Base-by-base conservation (phyloP, 148 eudicot genomes). In the Cornus florida region DNA sequence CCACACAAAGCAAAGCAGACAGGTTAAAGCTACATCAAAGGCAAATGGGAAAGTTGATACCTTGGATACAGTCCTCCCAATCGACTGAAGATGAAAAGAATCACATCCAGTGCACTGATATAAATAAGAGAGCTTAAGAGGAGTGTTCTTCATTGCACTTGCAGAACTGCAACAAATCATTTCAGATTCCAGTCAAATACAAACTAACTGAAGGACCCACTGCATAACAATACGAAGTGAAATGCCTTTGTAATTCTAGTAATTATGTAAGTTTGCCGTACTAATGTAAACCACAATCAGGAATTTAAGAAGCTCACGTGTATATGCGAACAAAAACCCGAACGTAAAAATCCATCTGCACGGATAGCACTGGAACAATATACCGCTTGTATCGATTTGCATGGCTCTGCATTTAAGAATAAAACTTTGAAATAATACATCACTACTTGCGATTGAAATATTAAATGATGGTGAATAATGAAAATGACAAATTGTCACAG, bases 51-150 rank as follows among this genome's bases (percentile, higher is more conserved):
- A 48, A 71, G 67, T 10, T 43, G 72, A 14, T 89, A 94, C 99
- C 98, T 97, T 97, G 57, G 66, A 32, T 62, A 92, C 93, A 28
- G 97, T 80, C 86, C 99, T 90, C 43, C 95, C 99, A 48, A 97
- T 80, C 35, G 97, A 86, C 88, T 97, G 99, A 65, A 97, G 96
- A 87, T 92, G 99, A 86, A 90, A 97, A 57, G 98, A 94, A 87
- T 97, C 99, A 86, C 99, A 97, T 59, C 98, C 97, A 84, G 81
- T 84, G 79, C 99, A 94, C 79, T 97, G 99, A 77, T 92, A 94
- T 20, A 97, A 86, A 73, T 97, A 97, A 4, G 98, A 97, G 68
- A 97, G 86, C 91, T 94, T 97, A 6, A 97, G 88, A 74, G 99
- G 99, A 70, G 99, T 97, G 82, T 90, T 93, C 90, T 97, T 97